phyloP scores from a whole-genome alignment of 169 alveolate genomes.

The Toxoplasma gondii region DNA sequence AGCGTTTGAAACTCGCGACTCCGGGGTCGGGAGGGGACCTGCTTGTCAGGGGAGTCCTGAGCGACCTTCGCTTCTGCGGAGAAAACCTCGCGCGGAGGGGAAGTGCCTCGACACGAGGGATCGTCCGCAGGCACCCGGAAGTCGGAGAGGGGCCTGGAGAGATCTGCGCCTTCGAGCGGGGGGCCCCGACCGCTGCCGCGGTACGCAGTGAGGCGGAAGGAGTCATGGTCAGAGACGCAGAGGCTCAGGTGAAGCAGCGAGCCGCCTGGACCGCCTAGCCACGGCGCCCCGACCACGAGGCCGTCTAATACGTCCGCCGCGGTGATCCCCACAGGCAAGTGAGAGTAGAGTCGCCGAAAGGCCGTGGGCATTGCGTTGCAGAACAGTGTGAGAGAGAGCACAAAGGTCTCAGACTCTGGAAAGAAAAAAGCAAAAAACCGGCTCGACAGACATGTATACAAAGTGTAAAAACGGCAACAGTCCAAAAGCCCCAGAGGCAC shows the following conservation, averaged over 20 bases:
- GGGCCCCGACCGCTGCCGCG: not conserved
- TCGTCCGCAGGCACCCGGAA: not conserved
- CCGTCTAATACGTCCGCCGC: not conserved
- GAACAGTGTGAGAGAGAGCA: not conserved
- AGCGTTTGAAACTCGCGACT: no score
- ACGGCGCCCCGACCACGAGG: not conserved
- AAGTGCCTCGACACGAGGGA: no score
- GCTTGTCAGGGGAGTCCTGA: no score
- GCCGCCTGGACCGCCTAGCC: not conserved
- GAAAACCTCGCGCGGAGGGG: no score
- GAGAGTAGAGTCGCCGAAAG: not conserved
- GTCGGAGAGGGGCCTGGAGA: not conserved
- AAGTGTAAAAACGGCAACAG: no score
- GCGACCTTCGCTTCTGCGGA: no score
- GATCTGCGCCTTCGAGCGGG: not conserved
- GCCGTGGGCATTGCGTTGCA: not conserved
- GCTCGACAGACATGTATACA: no score
- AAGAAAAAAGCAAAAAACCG: no score
- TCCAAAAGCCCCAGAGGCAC: no score
- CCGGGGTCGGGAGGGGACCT: no score
- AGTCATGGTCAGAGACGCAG: not conserved
- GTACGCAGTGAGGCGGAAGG: not conserved
- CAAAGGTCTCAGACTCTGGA: not conserved
- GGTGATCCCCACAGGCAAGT: not conserved
- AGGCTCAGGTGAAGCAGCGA: not conserved